phyloP scores from a whole-genome alignment of 73 alveolate species.

The Symbiodinium natans region DNA sequence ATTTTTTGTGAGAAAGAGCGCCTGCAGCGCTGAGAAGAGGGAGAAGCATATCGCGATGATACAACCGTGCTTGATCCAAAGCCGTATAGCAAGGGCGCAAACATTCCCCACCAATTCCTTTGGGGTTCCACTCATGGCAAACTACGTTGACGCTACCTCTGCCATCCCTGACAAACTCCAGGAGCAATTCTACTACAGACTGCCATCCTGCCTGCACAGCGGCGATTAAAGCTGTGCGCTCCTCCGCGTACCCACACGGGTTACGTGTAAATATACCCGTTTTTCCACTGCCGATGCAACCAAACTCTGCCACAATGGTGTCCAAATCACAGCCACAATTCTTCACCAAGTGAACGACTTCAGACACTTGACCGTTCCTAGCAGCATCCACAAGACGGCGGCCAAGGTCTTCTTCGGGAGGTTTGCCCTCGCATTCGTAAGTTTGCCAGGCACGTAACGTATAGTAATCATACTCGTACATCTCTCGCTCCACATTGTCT shows the following conservation, averaged over 20 bases:
- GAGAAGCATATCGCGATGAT: slow-evolving; percentile 38
- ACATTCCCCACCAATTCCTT: slow-evolving; percentile 84
- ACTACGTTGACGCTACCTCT: slow-evolving; percentile 43
- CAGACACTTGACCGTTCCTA: slow-evolving; percentile 49
- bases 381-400: slow-evolving; percentile 67
- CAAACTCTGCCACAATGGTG: slow-evolving; percentile 78
- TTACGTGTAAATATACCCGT: slow-evolving; percentile 72
- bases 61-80: slow-evolving; percentile 69
- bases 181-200: slow-evolving; percentile 47
- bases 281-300: slow-evolving; percentile 84
- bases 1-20: slow-evolving; percentile 49
- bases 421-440: slow-evolving; percentile 74
- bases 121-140: slow-evolving; percentile 90
- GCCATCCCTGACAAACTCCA: slow-evolving; percentile 64
- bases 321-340: slow-evolving; percentile 79
- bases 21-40: slow-evolving; percentile 54
- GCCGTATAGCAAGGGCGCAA: slow-evolving; percentile 85
- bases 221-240: slow-evolving; percentile 79
- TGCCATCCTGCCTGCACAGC: slow-evolving; percentile 88
- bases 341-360: slow-evolving; percentile 46
- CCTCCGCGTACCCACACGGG: slow-evolving; percentile 85
- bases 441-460: slow-evolving; percentile 88
- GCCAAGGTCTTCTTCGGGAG: slow-evolving; percentile 72
- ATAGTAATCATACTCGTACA: slow-evolving; percentile 50
- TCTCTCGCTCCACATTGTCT: slow-evolving; percentile 8